phyloP scores from a whole-genome alignment of 2,329 filamentous ascomycete species.

The Beauveria brongniartii region DNA sequence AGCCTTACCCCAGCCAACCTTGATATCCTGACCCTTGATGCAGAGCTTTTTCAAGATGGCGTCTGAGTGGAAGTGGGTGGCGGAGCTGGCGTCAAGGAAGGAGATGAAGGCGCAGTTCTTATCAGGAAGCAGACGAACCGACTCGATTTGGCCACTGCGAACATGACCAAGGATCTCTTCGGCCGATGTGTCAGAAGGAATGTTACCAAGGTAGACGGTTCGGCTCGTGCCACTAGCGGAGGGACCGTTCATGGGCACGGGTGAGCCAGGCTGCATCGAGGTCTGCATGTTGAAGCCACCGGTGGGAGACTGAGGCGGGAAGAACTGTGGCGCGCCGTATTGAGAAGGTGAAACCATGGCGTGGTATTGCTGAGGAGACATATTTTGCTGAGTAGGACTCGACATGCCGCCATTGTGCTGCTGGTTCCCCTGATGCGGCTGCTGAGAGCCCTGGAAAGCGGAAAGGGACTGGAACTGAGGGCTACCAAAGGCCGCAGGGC shows the following conservation, averaged over 20 bases:
- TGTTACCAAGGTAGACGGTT: slow-evolving; percentile 96
- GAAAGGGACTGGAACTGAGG: slow-evolving; percentile 85
- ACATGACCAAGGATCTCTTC: slow-evolving; percentile 97
- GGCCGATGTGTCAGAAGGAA: slow-evolving; percentile 92
- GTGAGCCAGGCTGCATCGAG: slow-evolving; percentile 58
- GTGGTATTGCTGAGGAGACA: slow-evolving; percentile 80
- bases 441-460: slow-evolving; percentile 51
- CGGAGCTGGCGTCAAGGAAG: slow-evolving; percentile 93
- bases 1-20: slow-evolving; percentile 98
- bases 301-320: slow-evolving; percentile 81
- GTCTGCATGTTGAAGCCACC: slow-evolving; percentile 57
- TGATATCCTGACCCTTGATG: slow-evolving; percentile 98
- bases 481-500: slow-evolving; percentile 79
- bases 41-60: slow-evolving; percentile 99
- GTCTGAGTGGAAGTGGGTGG: slow-evolving; percentile 98
- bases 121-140: slow-evolving; percentile 90
- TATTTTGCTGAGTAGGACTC: slow-evolving; percentile 67
- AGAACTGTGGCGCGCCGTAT: slow-evolving; percentile 75
- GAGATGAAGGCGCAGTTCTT: slow-evolving; percentile 99
- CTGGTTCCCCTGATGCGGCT: slow-evolving; percentile 42
- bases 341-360: slow-evolving; percentile 78
- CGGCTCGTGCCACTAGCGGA: slow-evolving; percentile 85
- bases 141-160: slow-evolving; percentile 95
- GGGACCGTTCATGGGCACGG: slow-evolving; percentile 68
- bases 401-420: slow-evolving; percentile 55